Percentiles rank a stretch among this genome's conserved stretches.
Conservation (phyloP, 768 basidiomycete species). For the Sporobolomyces phaffii region DNA sequence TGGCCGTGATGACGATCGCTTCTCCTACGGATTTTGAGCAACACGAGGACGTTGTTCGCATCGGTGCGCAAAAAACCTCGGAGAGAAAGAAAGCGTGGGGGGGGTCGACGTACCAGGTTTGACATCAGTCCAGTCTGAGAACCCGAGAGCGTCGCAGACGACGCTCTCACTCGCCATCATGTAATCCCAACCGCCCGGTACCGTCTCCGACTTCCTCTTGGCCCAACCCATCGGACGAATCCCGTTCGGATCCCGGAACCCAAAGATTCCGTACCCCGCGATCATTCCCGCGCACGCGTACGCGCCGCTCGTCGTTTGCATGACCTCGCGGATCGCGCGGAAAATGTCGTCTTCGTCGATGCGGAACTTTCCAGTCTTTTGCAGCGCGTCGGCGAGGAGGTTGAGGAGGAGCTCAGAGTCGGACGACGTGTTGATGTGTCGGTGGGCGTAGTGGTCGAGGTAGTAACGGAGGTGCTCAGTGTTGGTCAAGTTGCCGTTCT, state of each 20-base stretch:
- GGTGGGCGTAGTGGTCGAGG: constrained; percentile 92
- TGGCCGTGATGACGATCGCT: constrained; percentile 87
- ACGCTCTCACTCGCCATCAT: constrained; percentile 91
- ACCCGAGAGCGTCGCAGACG: constrained; percentile 88
- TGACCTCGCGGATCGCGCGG: constrained; percentile 81
- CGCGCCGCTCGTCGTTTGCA: constrained; percentile 80
- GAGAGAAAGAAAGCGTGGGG: constrained; percentile 1
- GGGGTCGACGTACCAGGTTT: constrained; percentile 61
- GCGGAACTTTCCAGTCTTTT: constrained; percentile 93
- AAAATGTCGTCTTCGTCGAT: constrained; percentile 99
- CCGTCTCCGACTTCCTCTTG: constrained; percentile 52
- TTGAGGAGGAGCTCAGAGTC: constrained; percentile 97
- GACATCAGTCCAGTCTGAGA: constrained; percentile 87
- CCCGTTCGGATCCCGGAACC: constrained; percentile 95
- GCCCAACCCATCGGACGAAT: constrained; percentile 89
- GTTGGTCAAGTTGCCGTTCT: constrained; percentile 99
- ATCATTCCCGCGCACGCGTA: constrained; percentile 99
- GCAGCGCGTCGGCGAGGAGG: constrained; percentile 93
- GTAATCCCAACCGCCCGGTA: constrained; percentile 65
- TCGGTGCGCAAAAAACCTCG: not conserved
- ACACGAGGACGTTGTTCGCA: constrained; percentile 3
- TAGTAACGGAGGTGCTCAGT: constrained; percentile 75
- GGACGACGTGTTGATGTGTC: constrained; percentile 97
- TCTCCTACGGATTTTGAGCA: constrained; percentile 57
- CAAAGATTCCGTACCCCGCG: constrained; percentile 95